These are phyloP conservation scores for Alternaria rosae DNA, from an alignment of 2,329 filamentous ascomycete genomes.

Conservation along the genomic window DNA sequence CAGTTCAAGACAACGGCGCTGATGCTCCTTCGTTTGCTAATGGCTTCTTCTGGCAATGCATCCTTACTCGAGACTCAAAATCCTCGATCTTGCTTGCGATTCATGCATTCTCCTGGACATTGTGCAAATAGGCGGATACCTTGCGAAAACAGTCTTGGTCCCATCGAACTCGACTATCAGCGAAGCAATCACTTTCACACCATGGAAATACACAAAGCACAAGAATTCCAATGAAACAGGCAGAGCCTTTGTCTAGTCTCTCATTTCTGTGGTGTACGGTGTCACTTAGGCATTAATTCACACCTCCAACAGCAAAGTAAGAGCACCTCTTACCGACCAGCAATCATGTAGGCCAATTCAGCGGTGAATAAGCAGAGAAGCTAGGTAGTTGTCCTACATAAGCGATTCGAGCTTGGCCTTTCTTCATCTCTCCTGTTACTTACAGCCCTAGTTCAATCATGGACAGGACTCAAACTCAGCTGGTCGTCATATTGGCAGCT, in stretches of 20 bases:
- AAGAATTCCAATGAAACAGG: neutral
- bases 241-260: neutral
- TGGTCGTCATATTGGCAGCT: neutral
- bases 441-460: neutral
- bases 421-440: neutral
- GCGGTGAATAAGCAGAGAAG: neutral
- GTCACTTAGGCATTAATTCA: neutral
- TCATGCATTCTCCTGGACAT: neutral
- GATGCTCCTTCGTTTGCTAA: neutral
- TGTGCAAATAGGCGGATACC: neutral
- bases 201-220: neutral
- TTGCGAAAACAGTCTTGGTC: neutral
- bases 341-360: neutral
- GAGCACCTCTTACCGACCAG: neutral
- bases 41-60: neutral
- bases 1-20: neutral
- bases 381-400: neutral
- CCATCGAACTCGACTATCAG: neutral
- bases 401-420: neutral
- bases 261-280: neutral
- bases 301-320: neutral
- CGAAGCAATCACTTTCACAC: neutral
- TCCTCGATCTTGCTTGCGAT: neutral
- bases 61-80: neutral
- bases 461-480: neutral